Base-by-base conservation (phyloP, 352 stramenopile species). In the Phytophthora aleatoria region DNA sequence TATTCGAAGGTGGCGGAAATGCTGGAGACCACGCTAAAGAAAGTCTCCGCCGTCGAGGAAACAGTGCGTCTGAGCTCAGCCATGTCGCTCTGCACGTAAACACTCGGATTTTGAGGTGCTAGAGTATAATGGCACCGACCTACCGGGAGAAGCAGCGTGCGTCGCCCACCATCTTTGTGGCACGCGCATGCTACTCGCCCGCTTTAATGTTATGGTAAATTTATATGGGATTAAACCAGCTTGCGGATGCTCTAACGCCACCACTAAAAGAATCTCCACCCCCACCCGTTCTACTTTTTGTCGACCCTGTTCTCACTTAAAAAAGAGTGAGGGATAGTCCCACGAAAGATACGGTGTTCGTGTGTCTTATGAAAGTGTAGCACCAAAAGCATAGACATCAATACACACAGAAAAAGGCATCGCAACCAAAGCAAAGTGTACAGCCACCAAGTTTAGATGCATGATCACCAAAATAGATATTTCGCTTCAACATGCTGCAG, bases 21-120 rank as follows among this genome's bases (percentile, higher is more conserved):
- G 70, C 76, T 94, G 49, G 79, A 91, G 57, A 69, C 71, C 43
- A 92, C 83, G 45, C 78, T 94, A 35, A 84, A 88, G 62, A 91
- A 91, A 54, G 81, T 92, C 36, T 81, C 83, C 11, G 74, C 74
- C 3, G 83, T 92, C 50, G 82, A 93, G 55, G 84, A 91, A 64
- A 90, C 77, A 3, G 74, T 94, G 44, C 82, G 84, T n/a, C 73
- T 92, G 28, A 91, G 71, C 57, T 88, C 74, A 15, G 77, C 78
- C 49, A 90, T 92, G 83, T 89, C 81, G 35, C 81, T 89, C 50
- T 87, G 75, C 51, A 69, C 78, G 39, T 91, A 58, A 62, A 52
- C 10, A 16, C 20, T 50, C 44, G 15, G 36, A 36, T 48, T 48
- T 57, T 57, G 50, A 60, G 30, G 28, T 30, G 53, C 39, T 36